phyloP scores from a whole-genome alignment of 1,284 basidiomycete species.

The Apiotrichum montevideense region DNA sequence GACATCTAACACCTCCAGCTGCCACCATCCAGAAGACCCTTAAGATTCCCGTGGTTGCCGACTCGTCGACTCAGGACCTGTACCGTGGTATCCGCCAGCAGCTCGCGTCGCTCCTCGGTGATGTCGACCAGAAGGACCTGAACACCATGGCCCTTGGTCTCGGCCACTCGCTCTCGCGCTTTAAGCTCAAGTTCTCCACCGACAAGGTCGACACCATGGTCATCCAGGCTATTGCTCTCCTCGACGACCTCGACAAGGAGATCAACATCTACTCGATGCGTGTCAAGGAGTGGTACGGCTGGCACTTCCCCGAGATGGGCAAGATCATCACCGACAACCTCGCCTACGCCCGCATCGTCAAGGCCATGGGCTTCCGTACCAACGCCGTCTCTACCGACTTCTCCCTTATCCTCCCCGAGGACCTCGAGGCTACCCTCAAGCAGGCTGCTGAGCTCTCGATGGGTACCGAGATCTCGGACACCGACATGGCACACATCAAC shows the following conservation, averaged over 20 bases:
- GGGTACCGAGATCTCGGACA: conserved; percentile 97
- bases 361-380: conserved; percentile 88
- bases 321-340: conserved; percentile 97
- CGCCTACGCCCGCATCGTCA: conserved; percentile 89
- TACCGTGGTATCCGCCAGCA: conserved; percentile 95
- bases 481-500: conserved; percentile 90
- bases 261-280: conserved; percentile 99
- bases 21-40: conserved; percentile 89
- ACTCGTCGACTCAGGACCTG: conserved; percentile 66
- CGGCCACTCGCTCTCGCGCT: conserved; percentile 90
- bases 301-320: conserved; percentile 99
- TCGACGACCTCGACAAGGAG: conserved; percentile 98
- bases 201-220: conserved; percentile 99
- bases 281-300: conserved; percentile 99
- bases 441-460: conserved; percentile 92
- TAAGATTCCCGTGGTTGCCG: conserved; percentile 75
- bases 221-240: conserved; percentile 94
- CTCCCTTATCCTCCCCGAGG: conserved; percentile 85
- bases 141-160: conserved; percentile 97
- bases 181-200: conserved; percentile 98
- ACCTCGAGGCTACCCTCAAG: conserved; percentile 84
- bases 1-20: conserved; percentile 48
- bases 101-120: conserved; percentile 77
- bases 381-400: conserved; percentile 83
- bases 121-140: conserved; percentile 88